Conservation (phyloP, 257 asterid genomes). For the Jaltomata sinuosa region DNA sequence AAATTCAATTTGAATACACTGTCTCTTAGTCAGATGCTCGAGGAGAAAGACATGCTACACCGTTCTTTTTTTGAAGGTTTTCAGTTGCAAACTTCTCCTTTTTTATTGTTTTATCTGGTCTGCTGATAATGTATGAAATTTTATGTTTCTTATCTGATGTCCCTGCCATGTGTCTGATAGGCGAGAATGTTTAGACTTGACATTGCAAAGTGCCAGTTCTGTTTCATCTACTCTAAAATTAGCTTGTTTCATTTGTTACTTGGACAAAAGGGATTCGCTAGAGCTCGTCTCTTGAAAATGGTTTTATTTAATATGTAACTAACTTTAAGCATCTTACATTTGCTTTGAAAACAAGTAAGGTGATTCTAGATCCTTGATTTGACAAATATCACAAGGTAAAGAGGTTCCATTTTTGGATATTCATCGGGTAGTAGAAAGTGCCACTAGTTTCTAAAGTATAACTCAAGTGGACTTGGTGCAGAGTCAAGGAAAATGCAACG, state of each 20-base stretch:
- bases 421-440: neutral
- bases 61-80: conserved; percentile 72
- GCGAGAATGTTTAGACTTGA: neutral
- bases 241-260: neutral
- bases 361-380: neutral
- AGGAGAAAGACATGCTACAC: conserved; percentile 76
- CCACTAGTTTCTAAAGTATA: neutral
- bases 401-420: neutral
- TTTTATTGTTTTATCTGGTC: neutral
- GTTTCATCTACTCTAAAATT: neutral
- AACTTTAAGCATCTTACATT: neutral
- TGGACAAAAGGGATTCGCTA: neutral
- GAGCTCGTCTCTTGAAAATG: neutral
- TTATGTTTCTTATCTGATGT: neutral
- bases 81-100: conserved; percentile 1
- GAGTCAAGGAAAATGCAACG: conserved; percentile 78
- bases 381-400: neutral
- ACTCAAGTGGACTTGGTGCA: conserved; percentile 7
- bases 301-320: neutral
- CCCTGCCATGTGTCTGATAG: neutral
- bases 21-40: conserved; percentile 71
- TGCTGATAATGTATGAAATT: neutral
- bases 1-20: conserved; percentile 44
- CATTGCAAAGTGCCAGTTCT: neutral
- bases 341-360: neutral